These are phyloP conservation scores for Tylopilus sp. DNA, from an alignment of 768 basidiomycete genomes.

Conservation along the genomic window DNA sequence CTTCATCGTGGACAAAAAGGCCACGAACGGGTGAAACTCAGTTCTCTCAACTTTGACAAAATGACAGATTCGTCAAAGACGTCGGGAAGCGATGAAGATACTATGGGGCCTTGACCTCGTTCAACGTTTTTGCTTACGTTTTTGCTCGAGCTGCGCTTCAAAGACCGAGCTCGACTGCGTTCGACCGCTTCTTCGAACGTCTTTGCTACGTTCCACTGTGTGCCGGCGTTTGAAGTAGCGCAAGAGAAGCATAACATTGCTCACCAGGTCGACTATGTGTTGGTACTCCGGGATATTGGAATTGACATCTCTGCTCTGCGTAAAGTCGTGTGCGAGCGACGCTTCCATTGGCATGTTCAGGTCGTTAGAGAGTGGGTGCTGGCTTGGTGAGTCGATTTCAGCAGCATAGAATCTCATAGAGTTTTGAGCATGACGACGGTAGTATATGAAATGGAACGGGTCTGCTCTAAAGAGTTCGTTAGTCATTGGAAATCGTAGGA, in stretches of 20 bases:
- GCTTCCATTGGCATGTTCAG: constrained; percentile 24
- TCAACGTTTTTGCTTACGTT: constrained; percentile 1
- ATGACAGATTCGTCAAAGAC: not conserved
- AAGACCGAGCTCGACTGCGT: not conserved
- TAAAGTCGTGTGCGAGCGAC: constrained; percentile 40
- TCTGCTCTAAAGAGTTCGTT: constrained; percentile 7
- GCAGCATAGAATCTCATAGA: constrained; percentile 67
- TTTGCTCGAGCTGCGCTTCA: not conserved
- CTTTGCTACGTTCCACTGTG: constrained; percentile 45
- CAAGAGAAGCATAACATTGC: not conserved
- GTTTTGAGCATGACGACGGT: constrained; percentile 48
- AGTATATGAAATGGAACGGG: constrained; percentile 41
- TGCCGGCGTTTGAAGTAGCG: not conserved
- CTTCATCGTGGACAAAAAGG: not conserved
- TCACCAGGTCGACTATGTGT: constrained; percentile 43
- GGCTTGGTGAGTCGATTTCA: constrained; percentile 32
- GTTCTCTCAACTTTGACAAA: constrained; percentile 14
- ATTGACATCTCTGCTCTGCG: constrained; percentile 17
- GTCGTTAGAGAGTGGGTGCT: constrained; percentile 11
- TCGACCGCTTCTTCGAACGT: constrained; percentile 31
- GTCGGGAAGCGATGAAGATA: not conserved
- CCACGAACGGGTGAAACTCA: constrained; percentile 27
- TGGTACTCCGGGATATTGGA: constrained; percentile 16
- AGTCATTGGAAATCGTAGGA: constrained; percentile 3
- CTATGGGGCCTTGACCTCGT: not conserved